A percentile compares a stretch with the other conserved stretches of the same genome.
These are phyloP conservation scores for Candida orba DNA, from an alignment of 805 yeast species.

Conservation along the genomic window DNA sequence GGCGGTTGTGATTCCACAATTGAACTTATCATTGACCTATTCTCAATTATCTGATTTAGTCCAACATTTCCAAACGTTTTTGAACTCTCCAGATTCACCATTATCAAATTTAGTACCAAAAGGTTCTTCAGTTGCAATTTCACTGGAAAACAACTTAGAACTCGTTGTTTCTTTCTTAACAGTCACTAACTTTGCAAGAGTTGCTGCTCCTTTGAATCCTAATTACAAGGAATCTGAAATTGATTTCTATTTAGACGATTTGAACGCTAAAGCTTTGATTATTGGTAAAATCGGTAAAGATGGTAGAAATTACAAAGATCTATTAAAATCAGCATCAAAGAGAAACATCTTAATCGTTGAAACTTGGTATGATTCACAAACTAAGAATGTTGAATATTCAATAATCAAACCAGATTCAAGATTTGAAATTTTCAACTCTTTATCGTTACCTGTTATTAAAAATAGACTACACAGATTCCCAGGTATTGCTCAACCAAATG, in stretches of 20 bases:
- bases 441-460: conserved; percentile 23
- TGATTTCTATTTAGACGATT: conserved; percentile 56
- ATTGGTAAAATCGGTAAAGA: conserved; percentile 46
- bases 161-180: conserved; percentile 50
- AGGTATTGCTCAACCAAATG: conserved; percentile 39
- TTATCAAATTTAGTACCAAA: conserved; percentile 26
- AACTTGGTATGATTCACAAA: conserved; percentile 36
- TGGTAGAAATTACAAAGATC: conserved; percentile 29
- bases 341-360: conserved; percentile 46
- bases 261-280: conserved; percentile 48
- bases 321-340: conserved; percentile 43
- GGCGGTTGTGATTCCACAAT: conserved; percentile 6
- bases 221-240: conserved; percentile 54
- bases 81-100: conserved; percentile 34
- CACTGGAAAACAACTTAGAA: conserved; percentile 56
- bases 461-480: conserved; percentile 29
- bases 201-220: conserved; percentile 67
- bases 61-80: conserved; percentile 44
- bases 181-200: conserved; percentile 44
- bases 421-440: conserved; percentile 24
- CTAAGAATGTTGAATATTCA: conserved; percentile 37
- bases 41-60: conserved; percentile 36
- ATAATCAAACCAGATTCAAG: conserved; percentile 22
- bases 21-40: conserved; percentile 29
- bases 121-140: conserved; percentile 48